A percentile compares a stretch with the other conserved stretches of the same genome.
phyloP scores from a whole-genome alignment of 768 basidiomycete species.

The Tylopilus sp. region DNA sequence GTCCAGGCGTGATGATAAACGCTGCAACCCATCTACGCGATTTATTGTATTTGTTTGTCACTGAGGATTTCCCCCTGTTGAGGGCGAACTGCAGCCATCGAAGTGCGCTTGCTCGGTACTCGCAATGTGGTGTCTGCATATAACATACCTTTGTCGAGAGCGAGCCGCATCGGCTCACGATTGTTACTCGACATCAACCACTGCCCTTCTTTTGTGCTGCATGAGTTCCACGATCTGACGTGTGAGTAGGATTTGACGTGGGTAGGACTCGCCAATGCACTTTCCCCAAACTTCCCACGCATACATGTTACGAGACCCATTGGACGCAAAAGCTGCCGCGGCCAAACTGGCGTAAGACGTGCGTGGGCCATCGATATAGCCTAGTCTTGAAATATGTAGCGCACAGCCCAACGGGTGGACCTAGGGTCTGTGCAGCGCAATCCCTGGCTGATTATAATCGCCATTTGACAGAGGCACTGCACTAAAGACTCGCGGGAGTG shows the following conservation, averaged over 20 bases:
- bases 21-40: too few relatives aligned
- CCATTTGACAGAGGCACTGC: neutral
- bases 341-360: neutral
- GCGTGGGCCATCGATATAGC: neutral
- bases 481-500: constrained; percentile 19
- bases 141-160: too few relatives aligned
- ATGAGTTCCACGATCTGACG: too few relatives aligned
- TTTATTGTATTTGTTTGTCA: too few relatives aligned
- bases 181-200: neutral
- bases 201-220: neutral
- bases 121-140: too few relatives aligned
- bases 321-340: neutral
- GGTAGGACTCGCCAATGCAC: neutral
- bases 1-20: too few relatives aligned
- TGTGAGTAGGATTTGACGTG: too few relatives aligned
- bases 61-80: too few relatives aligned
- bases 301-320: neutral
- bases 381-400: neutral
- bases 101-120: too few relatives aligned
- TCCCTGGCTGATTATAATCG: neutral
- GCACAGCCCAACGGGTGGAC: neutral
- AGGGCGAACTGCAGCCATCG: too few relatives aligned
- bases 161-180: too few relatives aligned
- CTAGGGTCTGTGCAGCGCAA: neutral
- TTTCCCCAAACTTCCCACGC: neutral